These are phyloP conservation scores for Ascochyta viciae-villosae DNA, from an alignment of 2,329 filamentous ascomycete species.

Conservation along the genomic window DNA sequence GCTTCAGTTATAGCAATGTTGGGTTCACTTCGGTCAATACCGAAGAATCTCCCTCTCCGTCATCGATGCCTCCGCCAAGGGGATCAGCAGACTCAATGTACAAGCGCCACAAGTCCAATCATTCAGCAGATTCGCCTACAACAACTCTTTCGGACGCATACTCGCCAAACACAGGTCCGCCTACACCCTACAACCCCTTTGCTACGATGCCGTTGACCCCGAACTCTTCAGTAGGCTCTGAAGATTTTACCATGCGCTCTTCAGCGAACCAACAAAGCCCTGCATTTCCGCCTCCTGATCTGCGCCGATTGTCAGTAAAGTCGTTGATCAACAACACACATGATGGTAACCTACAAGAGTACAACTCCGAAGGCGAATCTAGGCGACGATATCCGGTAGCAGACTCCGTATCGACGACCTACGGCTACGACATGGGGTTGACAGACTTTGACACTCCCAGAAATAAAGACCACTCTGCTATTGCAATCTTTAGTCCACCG, in stretches of 20 bases:
- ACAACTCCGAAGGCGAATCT: slow-evolving; percentile 53
- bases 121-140: slow-evolving; percentile 35
- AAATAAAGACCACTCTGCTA: slow-evolving; percentile 74
- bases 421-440: slow-evolving; percentile 75
- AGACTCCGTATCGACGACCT: slow-evolving; percentile 55
- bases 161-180: slow-evolving; percentile 49
- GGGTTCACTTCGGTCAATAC: slow-evolving; percentile 23
- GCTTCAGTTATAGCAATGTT: slow-evolving; percentile 21
- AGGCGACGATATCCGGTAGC: slow-evolving; percentile 40
- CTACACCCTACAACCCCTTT: slow-evolving; percentile 53
- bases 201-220: slow-evolving; percentile 55
- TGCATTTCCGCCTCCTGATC: slow-evolving; percentile 50
- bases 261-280: slow-evolving; percentile 30
- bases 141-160: slow-evolving; percentile 39
- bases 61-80: slow-evolving; percentile 41
- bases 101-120: slow-evolving; percentile 35
- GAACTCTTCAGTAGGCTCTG: slow-evolving; percentile 48
- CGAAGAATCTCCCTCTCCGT: slow-evolving; percentile 26
- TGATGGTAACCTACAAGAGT: slow-evolving; percentile 20
- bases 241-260: slow-evolving; percentile 35
- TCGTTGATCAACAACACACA: slow-evolving; percentile 60
- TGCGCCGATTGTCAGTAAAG: slow-evolving; percentile 67
- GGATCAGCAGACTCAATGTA: slow-evolving; percentile 23
- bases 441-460: slow-evolving; percentile 72
- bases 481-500: slow-evolving; percentile 54